phyloP scores from a whole-genome alignment of 257 asterid genomes.

The Scutellaria barbata region DNA sequence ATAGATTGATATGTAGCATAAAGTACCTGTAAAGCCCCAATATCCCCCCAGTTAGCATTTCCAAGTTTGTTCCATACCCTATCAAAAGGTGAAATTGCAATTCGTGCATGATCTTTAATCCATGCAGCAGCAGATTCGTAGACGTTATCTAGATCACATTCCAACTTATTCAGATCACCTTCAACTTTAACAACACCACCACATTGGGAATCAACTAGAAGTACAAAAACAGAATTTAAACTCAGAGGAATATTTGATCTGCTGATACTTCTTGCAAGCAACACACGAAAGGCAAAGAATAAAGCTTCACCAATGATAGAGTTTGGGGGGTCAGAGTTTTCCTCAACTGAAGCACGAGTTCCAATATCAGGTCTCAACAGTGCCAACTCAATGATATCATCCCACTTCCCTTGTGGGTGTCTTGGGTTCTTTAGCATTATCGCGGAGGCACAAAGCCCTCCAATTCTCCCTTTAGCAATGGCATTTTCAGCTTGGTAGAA shows the following conservation, averaged over 20 bases:
- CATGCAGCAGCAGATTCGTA: conserved; percentile 89
- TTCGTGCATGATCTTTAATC: conserved; percentile 67
- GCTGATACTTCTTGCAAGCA: conserved; percentile 87
- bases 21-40: conserved; percentile 91
- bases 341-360: conserved; percentile 48
- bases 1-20: conserved; percentile 90
- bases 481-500: conserved; percentile 89
- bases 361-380: conserved; percentile 73
- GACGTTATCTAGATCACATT: conserved; percentile 63
- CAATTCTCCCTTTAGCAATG: conserved; percentile 74
- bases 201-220: conserved; percentile 82
- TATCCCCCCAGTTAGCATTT: conserved; percentile 97
- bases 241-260: conserved; percentile 78
- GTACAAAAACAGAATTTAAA: conserved; percentile 68
- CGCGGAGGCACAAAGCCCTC: conserved; percentile 90
- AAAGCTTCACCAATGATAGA: conserved; percentile 72
- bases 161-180: conserved; percentile 86
- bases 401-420: conserved; percentile 98
- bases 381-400: conserved; percentile 84
- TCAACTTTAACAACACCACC: conserved; percentile 90
- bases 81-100: conserved; percentile 80
- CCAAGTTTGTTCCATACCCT: conserved; percentile 98
- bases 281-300: conserved; percentile 83
- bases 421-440: conserved; percentile 92
- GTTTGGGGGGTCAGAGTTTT: conserved; percentile 51